phyloP scores from a whole-genome alignment of 352 stramenopile species.

The Phytopythium cucurbitacearum region DNA sequence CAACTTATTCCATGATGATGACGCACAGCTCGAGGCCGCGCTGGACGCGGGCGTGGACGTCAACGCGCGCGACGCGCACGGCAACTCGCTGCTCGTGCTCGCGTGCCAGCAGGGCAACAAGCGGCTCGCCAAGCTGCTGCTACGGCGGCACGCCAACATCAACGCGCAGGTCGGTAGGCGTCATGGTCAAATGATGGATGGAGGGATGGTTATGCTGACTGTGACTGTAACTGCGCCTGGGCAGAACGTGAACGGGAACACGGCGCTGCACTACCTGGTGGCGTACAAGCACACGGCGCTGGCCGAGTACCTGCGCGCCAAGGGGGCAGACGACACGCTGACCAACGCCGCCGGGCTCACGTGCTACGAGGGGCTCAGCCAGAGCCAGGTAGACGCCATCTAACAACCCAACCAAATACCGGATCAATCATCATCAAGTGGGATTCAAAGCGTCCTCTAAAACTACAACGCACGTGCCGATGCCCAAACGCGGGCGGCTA shows the following conservation, averaged over 20 bases:
- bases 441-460: neutral
- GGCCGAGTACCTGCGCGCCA: conserved; percentile 92
- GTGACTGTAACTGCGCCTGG: neutral
- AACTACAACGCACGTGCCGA: conserved; percentile 1
- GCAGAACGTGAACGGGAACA: conserved; percentile 94
- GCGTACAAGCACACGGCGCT: conserved; percentile 91
- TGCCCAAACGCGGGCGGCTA: too few relatives aligned
- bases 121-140: conserved; percentile 92
- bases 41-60: conserved; percentile 89
- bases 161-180: conserved; percentile 70
- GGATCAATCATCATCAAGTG: conserved; percentile 9
- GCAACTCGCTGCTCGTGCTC: conserved; percentile 95
- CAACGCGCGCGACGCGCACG: conserved; percentile 90
- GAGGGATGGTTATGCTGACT: neutral
- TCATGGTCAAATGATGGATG: too few relatives aligned
- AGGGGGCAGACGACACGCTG: conserved; percentile 92
- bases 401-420: conserved; percentile 20
- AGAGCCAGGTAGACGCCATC: conserved; percentile 37
- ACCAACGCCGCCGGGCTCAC: conserved; percentile 90
- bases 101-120: conserved; percentile 95
- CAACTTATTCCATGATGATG: too few relatives aligned
- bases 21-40: conserved; percentile 81
- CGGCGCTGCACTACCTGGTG: conserved; percentile 93
- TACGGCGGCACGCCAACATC: conserved; percentile 90
- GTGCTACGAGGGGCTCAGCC: conserved; percentile 92